phyloP scores from a whole-genome alignment of 805 yeast genomes.

The Saturnispora saitoi region DNA sequence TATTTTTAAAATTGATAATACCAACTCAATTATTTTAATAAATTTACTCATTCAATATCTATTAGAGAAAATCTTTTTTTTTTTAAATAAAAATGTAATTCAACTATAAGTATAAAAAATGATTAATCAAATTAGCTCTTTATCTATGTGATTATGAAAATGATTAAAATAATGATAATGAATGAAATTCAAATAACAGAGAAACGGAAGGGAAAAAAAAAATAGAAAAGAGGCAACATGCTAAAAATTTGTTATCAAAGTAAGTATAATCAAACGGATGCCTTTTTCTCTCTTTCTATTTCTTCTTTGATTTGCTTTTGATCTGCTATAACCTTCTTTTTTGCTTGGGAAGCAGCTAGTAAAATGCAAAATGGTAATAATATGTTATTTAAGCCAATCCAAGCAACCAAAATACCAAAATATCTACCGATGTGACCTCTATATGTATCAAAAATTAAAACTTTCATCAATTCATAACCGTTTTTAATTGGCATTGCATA shows the following conservation, averaged over 20 bases:
- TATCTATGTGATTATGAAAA: too few species aligned
- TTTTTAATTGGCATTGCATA: slow-evolving; percentile 65
- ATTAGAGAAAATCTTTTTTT: too few species aligned
- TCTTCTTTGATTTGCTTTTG: slow-evolving; percentile 5
- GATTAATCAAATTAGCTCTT: too few species aligned
- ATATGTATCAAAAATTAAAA: slow-evolving; percentile 47
- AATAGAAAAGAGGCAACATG: neutral
- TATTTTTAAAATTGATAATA: neutral
- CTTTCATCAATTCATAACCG: slow-evolving; percentile 52
- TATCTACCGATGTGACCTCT: slow-evolving; percentile 35
- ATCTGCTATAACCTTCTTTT: slow-evolving; percentile 11
- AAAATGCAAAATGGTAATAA: slow-evolving; percentile 37
- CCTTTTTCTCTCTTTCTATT: neutral
- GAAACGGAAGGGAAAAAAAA: neutral
- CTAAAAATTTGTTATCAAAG: neutral
- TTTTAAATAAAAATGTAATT: too few species aligned
- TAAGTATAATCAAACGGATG: neutral
- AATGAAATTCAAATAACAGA: too few species aligned
- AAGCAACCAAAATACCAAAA: slow-evolving; percentile 19
- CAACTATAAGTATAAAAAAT: too few species aligned
- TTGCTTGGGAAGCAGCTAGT: slow-evolving; percentile 11
- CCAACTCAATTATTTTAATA: neutral
- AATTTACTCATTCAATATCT: neutral
- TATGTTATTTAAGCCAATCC: slow-evolving; percentile 16
- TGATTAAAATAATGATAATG: too few species aligned